Evolutionary conservation across 805 yeast species (phyloP).

Genomic region (Metschnikowia arizonensis): DNA sequence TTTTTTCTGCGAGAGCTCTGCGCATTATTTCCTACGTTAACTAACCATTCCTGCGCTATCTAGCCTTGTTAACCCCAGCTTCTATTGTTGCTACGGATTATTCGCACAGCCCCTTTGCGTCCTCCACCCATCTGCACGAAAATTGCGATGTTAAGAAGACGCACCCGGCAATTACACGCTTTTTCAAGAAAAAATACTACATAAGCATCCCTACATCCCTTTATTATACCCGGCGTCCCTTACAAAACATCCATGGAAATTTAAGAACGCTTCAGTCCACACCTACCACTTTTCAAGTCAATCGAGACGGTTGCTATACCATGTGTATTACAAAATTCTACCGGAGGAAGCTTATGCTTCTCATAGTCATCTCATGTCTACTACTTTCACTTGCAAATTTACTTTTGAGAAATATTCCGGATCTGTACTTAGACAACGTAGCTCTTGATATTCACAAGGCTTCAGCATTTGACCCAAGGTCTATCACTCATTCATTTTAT

Average conservation of each 20-base stretch:
- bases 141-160: background rate
- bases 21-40: background rate
- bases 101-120: conserved; percentile 2
- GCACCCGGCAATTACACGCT: background rate
- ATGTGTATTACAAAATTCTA: conserved; percentile 16
- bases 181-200: background rate
- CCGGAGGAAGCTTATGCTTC: conserved; percentile 9
- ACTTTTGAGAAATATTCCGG: conserved; percentile 19
- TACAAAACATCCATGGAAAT: background rate
- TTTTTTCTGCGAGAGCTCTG: background rate
- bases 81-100: background rate
- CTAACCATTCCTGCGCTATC: background rate
- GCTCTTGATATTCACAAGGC: conserved; percentile 23
- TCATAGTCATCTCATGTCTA: conserved; percentile 9
- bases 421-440: conserved; percentile 20
- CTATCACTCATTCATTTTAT: conserved; percentile 10
- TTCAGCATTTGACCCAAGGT: conserved; percentile 27
- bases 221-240: background rate
- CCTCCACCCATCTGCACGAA: background rate
- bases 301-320: background rate
- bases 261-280: background rate
- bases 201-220: background rate
- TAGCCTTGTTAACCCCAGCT: background rate
- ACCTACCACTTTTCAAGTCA: background rate
- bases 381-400: conserved; percentile 11